Percentiles rank a stretch among this genome's conserved stretches.
phyloP scores from a whole-genome alignment of 1,284 basidiomycete genomes.

The Golubevia sp. region DNA sequence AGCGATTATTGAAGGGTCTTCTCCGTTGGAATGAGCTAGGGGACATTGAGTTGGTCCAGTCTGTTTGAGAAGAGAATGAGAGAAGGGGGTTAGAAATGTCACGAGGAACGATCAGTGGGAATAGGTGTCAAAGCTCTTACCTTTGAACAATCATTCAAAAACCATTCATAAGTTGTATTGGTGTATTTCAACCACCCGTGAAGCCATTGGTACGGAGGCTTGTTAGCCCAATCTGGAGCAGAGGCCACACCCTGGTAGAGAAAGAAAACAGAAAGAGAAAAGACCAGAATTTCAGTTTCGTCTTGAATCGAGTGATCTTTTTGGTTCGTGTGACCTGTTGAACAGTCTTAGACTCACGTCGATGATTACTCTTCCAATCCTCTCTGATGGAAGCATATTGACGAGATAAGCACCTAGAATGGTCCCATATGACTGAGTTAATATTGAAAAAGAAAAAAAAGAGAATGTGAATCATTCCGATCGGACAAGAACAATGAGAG shows the following conservation, averaged over 20 bases:
- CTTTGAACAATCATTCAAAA: conserved; percentile 14
- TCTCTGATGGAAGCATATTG: conserved; percentile 43
- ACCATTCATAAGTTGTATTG: conserved; percentile 16
- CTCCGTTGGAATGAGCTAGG: conserved; percentile 8
- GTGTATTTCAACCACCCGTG: conserved; percentile 21
- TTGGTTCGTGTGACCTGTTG: neutral
- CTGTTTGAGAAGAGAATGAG: no score
- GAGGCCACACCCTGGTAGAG: conserved; percentile 14
- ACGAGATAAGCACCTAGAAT: conserved; percentile 50
- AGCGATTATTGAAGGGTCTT: conserved; percentile 12
- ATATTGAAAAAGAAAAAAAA: neutral
- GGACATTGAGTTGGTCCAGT: conserved; percentile 16
- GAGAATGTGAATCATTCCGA: no score
- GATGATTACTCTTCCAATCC: conserved; percentile 26
- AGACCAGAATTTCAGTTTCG: neutral
- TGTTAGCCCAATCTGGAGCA: conserved; percentile 36
- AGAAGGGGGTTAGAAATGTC: neutral
- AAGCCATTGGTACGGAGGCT: conserved; percentile 62
- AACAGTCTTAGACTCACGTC: conserved; percentile 10
- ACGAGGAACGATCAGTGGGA: no score
- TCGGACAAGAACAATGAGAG: no score
- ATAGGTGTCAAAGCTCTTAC: neutral
- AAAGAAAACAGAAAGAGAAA: neutral
- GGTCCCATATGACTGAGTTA: conserved; percentile 20
- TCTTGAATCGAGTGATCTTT: neutral